These are phyloP conservation scores for Rheum nobile DNA, from an alignment of 148 eudicot species.

Conservation along the genomic window DNA sequence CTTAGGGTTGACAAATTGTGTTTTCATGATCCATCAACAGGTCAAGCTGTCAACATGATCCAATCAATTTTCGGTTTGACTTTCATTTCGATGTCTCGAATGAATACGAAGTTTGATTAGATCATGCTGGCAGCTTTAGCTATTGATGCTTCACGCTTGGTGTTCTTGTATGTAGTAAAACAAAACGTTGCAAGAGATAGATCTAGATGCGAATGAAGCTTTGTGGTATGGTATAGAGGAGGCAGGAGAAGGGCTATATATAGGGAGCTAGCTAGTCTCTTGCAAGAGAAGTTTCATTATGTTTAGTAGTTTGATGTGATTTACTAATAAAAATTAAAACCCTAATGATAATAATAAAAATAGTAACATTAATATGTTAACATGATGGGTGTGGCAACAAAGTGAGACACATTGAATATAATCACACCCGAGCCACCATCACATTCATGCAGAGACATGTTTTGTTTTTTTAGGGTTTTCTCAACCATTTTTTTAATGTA, in stretches of 20 bases:
- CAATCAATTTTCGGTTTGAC: background rate
- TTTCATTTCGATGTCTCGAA: background rate
- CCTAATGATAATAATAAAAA: constrained; percentile 3
- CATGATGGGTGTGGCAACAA: constrained; percentile 5
- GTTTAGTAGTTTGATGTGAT: constrained; percentile 5
- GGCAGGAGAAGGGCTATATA: background rate
- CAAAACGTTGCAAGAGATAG: background rate
- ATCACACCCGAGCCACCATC: constrained; percentile 5
- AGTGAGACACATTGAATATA: constrained; percentile 11
- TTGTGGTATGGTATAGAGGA: background rate
- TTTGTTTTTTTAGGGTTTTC: background rate
- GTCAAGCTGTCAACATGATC: constrained; percentile 9
- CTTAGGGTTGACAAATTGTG: too few species aligned
- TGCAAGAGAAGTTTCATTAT: background rate
- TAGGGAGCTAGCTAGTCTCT: background rate
- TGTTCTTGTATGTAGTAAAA: background rate
- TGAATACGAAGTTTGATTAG: background rate
- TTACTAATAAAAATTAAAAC: background rate
- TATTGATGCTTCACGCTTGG: background rate
- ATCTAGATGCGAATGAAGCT: background rate
- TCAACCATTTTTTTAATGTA: background rate
- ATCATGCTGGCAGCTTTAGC: constrained; percentile 8
- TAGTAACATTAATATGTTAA: background rate
- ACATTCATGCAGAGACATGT: constrained; percentile 4
- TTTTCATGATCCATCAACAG: background rate